Evolutionary conservation across 1,139 yeast species (phyloP), one percentile per base, ranked within the genome.

Genomic region (Yamadazyma kanchanaburiensis): DNA sequence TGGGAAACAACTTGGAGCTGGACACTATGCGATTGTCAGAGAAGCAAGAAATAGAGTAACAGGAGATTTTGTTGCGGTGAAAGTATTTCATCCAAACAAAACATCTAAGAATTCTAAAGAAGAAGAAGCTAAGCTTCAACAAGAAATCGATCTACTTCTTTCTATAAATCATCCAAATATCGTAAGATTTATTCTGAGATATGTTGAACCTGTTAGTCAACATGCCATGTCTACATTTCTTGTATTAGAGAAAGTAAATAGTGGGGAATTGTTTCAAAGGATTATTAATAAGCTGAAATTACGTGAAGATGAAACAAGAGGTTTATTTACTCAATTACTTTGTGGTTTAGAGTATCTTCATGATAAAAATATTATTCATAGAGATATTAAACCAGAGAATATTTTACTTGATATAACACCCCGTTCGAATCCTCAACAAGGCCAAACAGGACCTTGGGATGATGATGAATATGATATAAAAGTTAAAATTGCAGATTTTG

Each of bases 351-450:
- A 57, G 23, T 80, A 82, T 49, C 54, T 86, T 24, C 96, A 87
- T 50, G 63, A 69, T 3, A 71, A 70, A 29, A 87, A 91, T 30
- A 82, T 87, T 24, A 89, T 94, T 4, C 96, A 87, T 58, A 56
- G 96, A 39, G 94, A 87, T 51, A 83, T 88, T 35, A 87, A 87
- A 49, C 96, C 96, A 0, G 96, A 87, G 48, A 87, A 87, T 49
- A 76, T 87, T n/a, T 62, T 88, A 20, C 60, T 88, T 12, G 95
- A 87, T 49, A 76, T 81, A 12, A 65, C 64, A 0, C 77, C 72
- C 6, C 58, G 74, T 27, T 44, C 51, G 0, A 45, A 60, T 6
- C 34, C 51, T 0, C 60, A 60, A 17, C 73, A 73, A 32, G 79
- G 77, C 4, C 82, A 82, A 60, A 74, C 58, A 0, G 84, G 86